These are phyloP conservation scores for Dalbergia cultrata DNA, from an alignment of 306 rosid species.

Conservation along the genomic window DNA sequence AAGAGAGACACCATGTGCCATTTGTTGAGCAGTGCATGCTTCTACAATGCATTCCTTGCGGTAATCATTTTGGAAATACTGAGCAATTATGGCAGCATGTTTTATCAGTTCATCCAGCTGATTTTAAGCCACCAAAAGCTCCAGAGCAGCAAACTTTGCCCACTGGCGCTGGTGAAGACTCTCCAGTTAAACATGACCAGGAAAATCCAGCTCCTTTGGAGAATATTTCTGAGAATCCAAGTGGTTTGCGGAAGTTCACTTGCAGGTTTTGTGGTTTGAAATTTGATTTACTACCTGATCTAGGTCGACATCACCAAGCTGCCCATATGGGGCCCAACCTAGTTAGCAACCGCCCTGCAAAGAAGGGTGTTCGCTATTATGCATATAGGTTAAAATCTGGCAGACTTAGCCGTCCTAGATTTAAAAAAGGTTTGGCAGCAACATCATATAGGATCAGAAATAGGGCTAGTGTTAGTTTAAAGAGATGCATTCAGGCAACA, in stretches of 20 bases:
- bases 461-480: constrained; percentile 77
- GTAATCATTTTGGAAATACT: constrained; percentile 87
- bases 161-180: constrained; percentile 53
- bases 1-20: constrained; percentile 93
- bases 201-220: constrained; percentile 62
- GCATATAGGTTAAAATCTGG: constrained; percentile 92
- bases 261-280: constrained; percentile 97
- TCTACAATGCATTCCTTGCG: constrained; percentile 95
- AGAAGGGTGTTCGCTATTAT: constrained; percentile 86
- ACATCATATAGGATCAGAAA: constrained; percentile 84
- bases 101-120: constrained; percentile 71
- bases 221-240: constrained; percentile 63
- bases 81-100: constrained; percentile 95
- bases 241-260: constrained; percentile 71
- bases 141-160: constrained; percentile 61
- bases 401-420: constrained; percentile 88
- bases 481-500: constrained; percentile 76
- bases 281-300: constrained; percentile 97
- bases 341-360: constrained; percentile 70
- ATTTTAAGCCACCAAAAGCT: constrained; percentile 72
- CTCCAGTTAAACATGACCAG: constrained; percentile 64
- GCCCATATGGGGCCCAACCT: constrained; percentile 94
- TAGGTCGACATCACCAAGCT: constrained; percentile 99
- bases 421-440: constrained; percentile 78
- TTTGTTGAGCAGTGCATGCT: constrained; percentile 99